Base-by-base conservation (phyloP, 495 filamentous ascomycete genomes). In the Venustampulla echinocandica region DNA sequence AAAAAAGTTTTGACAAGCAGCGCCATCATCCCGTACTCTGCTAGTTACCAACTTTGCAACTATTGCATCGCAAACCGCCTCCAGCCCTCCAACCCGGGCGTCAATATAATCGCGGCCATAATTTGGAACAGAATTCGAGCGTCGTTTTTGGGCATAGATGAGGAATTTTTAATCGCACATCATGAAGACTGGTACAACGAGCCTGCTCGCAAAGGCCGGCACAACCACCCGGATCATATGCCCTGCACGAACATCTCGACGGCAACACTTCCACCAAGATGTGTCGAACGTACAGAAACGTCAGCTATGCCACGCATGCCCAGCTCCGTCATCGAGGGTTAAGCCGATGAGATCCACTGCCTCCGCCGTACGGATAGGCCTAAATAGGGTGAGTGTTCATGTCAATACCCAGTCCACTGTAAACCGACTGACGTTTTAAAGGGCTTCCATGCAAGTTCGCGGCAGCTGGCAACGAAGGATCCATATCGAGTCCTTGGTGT, bases 401-500 rank as follows among this genome's bases (percentile, higher is more conserved):
- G 15, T 13, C n/a, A 21, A 41, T 22, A 19, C 34, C 17, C 17
- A 14, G 19, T 39, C 36, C 2, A 3, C 9, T 36, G 23, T 44
- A 41, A 46, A 48, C 15, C 28, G n/a, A 44, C 17, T 36, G 32
- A 28, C 23, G 6, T 17, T 27, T 45, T 10, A 6, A 7, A 95
- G 89, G 52, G 61, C 28, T 95, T 98, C 64, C 89, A 94, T 64
- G 71, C 84, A 10, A 85, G 85, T 0, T 61, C 79, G 30, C 62
- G 66, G 13, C 63, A 73, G 17, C 62, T 74, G 35, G 58, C 69
- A 4, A 75, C 80, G 17, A 76, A 84, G 56, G 81, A 98, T 57
- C 92, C 92, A 6, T 98, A 98, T 62, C 77, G 76, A 44, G 68
- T 81, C 23, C 80, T 98, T 27, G 92, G 90, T n/a, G 82, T 98